Evolutionary conservation across 2,329 filamentous ascomycete species (phyloP).

Genomic region (Tolypocladium tundrense): DNA sequence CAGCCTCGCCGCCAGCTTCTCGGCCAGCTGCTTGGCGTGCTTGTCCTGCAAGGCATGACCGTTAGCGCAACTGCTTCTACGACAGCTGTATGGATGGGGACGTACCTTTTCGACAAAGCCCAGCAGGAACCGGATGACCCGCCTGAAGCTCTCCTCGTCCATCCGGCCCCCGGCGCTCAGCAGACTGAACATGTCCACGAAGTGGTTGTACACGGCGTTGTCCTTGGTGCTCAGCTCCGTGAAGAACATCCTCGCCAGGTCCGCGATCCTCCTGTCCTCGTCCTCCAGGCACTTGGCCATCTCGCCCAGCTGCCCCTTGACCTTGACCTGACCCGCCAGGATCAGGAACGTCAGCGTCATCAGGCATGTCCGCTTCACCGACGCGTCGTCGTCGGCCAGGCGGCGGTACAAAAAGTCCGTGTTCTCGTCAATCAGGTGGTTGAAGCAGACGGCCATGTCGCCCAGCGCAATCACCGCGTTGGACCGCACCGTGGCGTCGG

Average conservation of each 20-base stretch:
- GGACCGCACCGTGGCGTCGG: slow-evolving; percentile 83
- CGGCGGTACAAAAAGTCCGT: slow-evolving; percentile 95
- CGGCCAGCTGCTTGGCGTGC: slow-evolving; percentile 86
- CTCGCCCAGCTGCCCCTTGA: slow-evolving; percentile 95
- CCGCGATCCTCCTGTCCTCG: slow-evolving; percentile 85
- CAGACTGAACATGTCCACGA: slow-evolving; percentile 97
- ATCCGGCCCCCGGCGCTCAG: slow-evolving; percentile 72
- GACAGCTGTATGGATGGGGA: background rate
- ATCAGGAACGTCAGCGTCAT: slow-evolving; percentile 99
- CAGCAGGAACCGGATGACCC: slow-evolving; percentile 85
- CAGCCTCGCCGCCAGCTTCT: slow-evolving; percentile 83
- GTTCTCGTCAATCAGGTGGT: slow-evolving; percentile 97
- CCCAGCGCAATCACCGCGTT: slow-evolving; percentile 96
- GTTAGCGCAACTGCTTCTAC: slow-evolving; percentile 6
- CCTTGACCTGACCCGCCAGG: slow-evolving; percentile 94
- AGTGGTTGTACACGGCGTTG: slow-evolving; percentile 98
- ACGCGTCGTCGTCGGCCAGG: slow-evolving; percentile 76
- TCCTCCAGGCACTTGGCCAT: slow-evolving; percentile 99
- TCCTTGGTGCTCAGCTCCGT: slow-evolving; percentile 95
- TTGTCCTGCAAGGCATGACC: slow-evolving; percentile 59
- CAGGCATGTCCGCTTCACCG: slow-evolving; percentile 91
- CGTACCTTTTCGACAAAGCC: slow-evolving; percentile 95
- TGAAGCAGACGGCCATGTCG: slow-evolving; percentile 99
- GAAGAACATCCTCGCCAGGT: slow-evolving; percentile 96
- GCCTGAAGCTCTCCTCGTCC: slow-evolving; percentile 74